Base-by-base conservation (phyloP, 1,284 basidiomycete genomes). In the Phlebopus sp. region DNA sequence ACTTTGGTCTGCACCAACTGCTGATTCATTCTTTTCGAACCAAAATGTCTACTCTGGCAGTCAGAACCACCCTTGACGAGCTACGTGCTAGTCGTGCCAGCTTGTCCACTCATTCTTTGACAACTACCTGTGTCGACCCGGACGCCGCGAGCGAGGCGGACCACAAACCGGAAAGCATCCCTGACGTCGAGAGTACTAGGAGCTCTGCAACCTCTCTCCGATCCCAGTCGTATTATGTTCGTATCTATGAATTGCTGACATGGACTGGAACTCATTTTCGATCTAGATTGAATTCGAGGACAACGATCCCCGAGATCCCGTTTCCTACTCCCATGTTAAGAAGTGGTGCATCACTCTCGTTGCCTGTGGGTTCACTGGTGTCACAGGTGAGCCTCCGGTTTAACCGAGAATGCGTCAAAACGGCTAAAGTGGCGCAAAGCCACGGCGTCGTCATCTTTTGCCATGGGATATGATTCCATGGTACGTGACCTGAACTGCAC, bases 401-500 rank as follows among this genome's bases (percentile, higher is more conserved):
- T 13, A 15, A 2, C 3, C 13, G 15, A 3, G 21, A 3, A 18
- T 15, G 38, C 30, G 7, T 7, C 13, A 10, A 4, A 3, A 27
- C 13, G 8, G 9, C 25, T 48, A 18, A 52, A 37, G 4, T 5
- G 13, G 29, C 4, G 13, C 31, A 25, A 32, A 53, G 84, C 83
- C 6, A 72, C 76, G 7, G 64, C 67, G 27, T 59, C 66, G 1
- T 68, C 69, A 1, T 71, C 72, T 3, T 78, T 73, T 50, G 59
- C 69, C 5, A 68, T 57, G 63, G 73, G 52, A 52, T 68, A 40
- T 18, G 50, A 58, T 7, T 68, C 66, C 7, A 77, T 79, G 76
- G 55, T 64, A 23, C 54, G 51, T 15, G 76, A 79, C 52, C 58
- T 78, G 8, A 56, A 63, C 19, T 66, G 66, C 18, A 69, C 62